Base-by-base conservation (phyloP, 2,329 filamentous ascomycete genomes). In the Neonectria punicea region DNA sequence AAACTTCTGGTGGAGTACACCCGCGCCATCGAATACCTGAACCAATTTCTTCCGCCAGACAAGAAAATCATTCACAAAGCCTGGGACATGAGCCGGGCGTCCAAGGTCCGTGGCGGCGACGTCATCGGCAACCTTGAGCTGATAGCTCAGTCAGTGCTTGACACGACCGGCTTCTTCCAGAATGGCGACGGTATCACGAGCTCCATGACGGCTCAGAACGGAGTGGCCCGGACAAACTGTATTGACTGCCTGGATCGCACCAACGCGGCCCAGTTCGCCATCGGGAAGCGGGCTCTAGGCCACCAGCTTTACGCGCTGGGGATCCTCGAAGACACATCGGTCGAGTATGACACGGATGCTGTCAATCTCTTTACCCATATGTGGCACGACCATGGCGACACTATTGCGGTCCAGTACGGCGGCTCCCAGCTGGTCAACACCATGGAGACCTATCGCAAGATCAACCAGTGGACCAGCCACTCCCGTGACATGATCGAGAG, bases 401-500 rank as follows among this genome's bases (percentile, higher is more conserved):
- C 94, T 4, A 98, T 99, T 74, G 96, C 96, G 1, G 92, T 98
- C 58, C 96, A 99, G 77, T 99, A 99, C 73, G 96, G 96, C 61
- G 96, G 96, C 10, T 98, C 94, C 2, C 96, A 99, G 79, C 87
- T 99, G 1, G 96, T 99, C 73, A 99, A 99, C 77, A 99, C 96
- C 0, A 98, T 99, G 94, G 94, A 97, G 70, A 99, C 96, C 5
- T 99, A 99, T 78, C 92, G 96, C 62, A 98, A 98, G 80, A 97
- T 98, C 78, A 98, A 98, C 71, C 95, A 98, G 78, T 99, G 96
- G 96, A 97, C 94, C 25, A 97, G 93, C 73, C 94, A 97, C 78
- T 98, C 95, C 2, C 88, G 96, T 70, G 96, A 99, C 78, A 98
- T 99, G 95, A 94, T 99, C 22, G 96, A 99, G 81, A 97, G 93